Base-by-base conservation (phyloP, 352 stramenopile genomes). In the Globisporangium mamillatum region DNA sequence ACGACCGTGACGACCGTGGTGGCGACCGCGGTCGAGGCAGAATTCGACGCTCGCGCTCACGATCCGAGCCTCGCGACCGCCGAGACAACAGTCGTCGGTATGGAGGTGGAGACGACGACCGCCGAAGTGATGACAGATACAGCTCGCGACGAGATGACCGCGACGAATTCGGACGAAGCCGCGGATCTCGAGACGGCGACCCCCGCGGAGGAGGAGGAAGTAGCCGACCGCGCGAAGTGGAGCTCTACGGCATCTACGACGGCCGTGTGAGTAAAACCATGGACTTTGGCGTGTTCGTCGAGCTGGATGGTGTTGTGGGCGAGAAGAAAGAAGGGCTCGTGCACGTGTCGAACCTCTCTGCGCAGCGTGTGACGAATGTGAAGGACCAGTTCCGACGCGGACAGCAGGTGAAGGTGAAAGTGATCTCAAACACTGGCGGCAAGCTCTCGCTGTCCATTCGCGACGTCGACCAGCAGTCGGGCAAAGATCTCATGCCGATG, bases 281-380 rank as follows among this genome's bases (percentile, higher is more conserved):
- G 76, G 97, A 99, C 67, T 99, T 99, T 90, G 98, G 98, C 9
- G 88, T 97, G 25, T 98, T 99, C 77, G 95, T 99, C 4, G 95
- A 98, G 71, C 79, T 99, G 29, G 77, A 93, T 27, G 75, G 84
- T 1, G 80, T 88, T 3, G 81, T 88, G 16, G 70, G 70, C 60
- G 81, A 89, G 24, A 82, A 84, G 29, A 85, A 90, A 54, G 95
- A 99, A 79, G 97, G 97, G 25, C 86, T 99, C 8, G 96, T 99
- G 27, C 97, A 99, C 72, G 89, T 98, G 4, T 92, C 88, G 16
- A 97, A 99, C 71, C 67, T 99, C 34, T 93, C 90, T 5, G 75
- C 91, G 64, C 77, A 82, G 73, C 89, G 95, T 38, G 81, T 98
- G 29, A 75, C 87, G 64, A 90, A 97, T 67, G 80, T 91, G 24